Percentiles rank a stretch among this genome's conserved stretches.
phyloP scores from a whole-genome alignment of 1,139 yeast genomes.

The Lodderomyces pseudojiufengensis region DNA sequence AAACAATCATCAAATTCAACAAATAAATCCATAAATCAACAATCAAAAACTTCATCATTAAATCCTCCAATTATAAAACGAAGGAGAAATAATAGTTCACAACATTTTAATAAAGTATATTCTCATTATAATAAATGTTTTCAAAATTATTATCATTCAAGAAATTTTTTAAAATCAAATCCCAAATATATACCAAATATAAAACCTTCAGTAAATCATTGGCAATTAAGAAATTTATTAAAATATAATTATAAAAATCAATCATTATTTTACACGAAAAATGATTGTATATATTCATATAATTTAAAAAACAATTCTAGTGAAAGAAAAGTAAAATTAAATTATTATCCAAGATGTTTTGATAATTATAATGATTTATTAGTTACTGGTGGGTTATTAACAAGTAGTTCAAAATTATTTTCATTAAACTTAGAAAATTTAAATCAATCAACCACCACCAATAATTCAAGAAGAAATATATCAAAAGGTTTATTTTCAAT shows the following conservation, averaged over 20 bases:
- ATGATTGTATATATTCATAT: constrained; percentile 27
- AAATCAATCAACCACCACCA: constrained; percentile 5
- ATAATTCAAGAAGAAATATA: constrained; percentile 12
- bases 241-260: constrained; percentile 36
- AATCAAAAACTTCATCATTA: too few species aligned
- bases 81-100: constrained; percentile 3
- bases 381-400: constrained; percentile 69
- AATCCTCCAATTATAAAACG: neutral
- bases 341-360: constrained; percentile 65
- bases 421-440: constrained; percentile 27
- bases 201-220: constrained; percentile 53
- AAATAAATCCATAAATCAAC: too few species aligned
- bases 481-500: constrained; percentile 62
- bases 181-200: constrained; percentile 35
- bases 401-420: constrained; percentile 25
- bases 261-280: constrained; percentile 31
- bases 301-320: constrained; percentile 15
- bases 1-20: too few species aligned
- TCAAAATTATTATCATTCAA: constrained; percentile 45
- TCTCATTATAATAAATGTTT: constrained; percentile 33
- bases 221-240: constrained; percentile 83
- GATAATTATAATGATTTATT: constrained; percentile 51
- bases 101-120: constrained; percentile 8
- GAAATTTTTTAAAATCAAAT: constrained; percentile 34
- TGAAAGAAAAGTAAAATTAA: constrained; percentile 29